These are phyloP conservation scores for Pyricularia pennisetigena DNA, from an alignment of 2,329 filamentous ascomycete genomes.

Conservation along the genomic window DNA sequence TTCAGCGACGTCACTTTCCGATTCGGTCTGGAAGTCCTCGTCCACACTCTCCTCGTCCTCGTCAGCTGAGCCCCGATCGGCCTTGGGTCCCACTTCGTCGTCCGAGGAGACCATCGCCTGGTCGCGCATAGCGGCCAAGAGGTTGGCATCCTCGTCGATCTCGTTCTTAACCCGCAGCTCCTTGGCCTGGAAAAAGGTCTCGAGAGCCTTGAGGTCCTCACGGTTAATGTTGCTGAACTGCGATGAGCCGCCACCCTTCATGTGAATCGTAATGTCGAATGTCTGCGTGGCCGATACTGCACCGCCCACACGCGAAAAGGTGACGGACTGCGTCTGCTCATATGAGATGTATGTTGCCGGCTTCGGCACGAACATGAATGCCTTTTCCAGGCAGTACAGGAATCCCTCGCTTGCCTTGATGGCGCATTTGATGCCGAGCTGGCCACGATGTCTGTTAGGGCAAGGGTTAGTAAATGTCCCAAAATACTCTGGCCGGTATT, in stretches of 20 bases:
- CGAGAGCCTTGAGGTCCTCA: slow-evolving; percentile 93
- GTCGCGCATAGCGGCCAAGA: slow-evolving; percentile 72
- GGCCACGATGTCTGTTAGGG: slow-evolving; percentile 63
- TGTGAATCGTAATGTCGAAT: slow-evolving; percentile 88
- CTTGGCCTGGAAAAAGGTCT: slow-evolving; percentile 95
- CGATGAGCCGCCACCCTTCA: slow-evolving; percentile 85
- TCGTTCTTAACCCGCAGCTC: slow-evolving; percentile 95
- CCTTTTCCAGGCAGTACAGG: slow-evolving; percentile 93
- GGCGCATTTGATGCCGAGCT: slow-evolving; percentile 97
- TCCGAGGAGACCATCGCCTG: slow-evolving; percentile 78
- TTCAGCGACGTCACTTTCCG: slow-evolving; percentile 90
- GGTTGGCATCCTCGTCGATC: slow-evolving; percentile 84
- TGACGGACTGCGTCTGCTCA: slow-evolving; percentile 84
- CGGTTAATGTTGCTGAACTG: slow-evolving; percentile 99
- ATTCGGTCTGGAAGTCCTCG: slow-evolving; percentile 89
- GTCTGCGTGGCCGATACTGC: slow-evolving; percentile 89
- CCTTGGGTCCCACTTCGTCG: slow-evolving; percentile 61
- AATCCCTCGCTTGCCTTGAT: slow-evolving; percentile 99
- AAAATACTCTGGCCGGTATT: not conserved
- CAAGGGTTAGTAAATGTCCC: slow-evolving; percentile 1
- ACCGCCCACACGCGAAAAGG: slow-evolving; percentile 90
- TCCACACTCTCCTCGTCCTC: slow-evolving; percentile 94
- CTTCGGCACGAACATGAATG: slow-evolving; percentile 98
- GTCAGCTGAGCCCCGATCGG: slow-evolving; percentile 83
- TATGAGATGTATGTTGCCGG: slow-evolving; percentile 95